Conservation (phyloP, 2,329 filamentous ascomycete genomes). For the Colletotrichum sansevieriae region DNA sequence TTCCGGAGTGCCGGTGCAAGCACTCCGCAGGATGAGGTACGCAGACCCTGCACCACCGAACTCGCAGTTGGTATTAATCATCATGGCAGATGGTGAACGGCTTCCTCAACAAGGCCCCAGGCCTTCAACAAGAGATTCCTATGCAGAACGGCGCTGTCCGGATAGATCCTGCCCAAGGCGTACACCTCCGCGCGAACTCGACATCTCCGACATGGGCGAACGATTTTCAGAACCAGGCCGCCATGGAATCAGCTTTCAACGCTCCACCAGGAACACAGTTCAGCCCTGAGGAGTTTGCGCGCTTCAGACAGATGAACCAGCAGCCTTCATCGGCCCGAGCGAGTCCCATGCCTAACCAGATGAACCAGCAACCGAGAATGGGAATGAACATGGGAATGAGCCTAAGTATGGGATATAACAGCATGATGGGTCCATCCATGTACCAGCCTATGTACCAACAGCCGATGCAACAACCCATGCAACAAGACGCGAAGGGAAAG, state of each 20-base stretch:
- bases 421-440: constrained; percentile 70
- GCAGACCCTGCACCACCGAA: constrained; percentile 29
- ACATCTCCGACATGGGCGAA: constrained; percentile 68
- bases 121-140: constrained; percentile 66
- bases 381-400: constrained; percentile 63
- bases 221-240: constrained; percentile 69
- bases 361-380: constrained; percentile 62
- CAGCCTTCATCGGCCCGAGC: constrained; percentile 64
- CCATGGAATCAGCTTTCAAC: constrained; percentile 80
- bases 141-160: constrained; percentile 63
- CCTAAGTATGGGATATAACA: constrained; percentile 68
- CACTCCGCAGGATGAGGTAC: constrained; percentile 79
- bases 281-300: constrained; percentile 86
- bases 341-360: constrained; percentile 70
- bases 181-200: constrained; percentile 66
- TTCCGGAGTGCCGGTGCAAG: constrained; percentile 81
- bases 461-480: constrained; percentile 56
- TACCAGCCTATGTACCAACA: constrained; percentile 63
- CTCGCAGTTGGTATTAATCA: constrained; percentile 2
- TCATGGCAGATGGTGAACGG: constrained; percentile 85
- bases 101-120: constrained; percentile 85
- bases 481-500: constrained; percentile 78
- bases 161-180: constrained; percentile 62
- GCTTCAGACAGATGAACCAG: constrained; percentile 82
- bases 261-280: constrained; percentile 73